Evolutionary conservation across 2,329 filamentous ascomycete species (phyloP).

Genomic region (Trichoderma lentiforme): DNA sequence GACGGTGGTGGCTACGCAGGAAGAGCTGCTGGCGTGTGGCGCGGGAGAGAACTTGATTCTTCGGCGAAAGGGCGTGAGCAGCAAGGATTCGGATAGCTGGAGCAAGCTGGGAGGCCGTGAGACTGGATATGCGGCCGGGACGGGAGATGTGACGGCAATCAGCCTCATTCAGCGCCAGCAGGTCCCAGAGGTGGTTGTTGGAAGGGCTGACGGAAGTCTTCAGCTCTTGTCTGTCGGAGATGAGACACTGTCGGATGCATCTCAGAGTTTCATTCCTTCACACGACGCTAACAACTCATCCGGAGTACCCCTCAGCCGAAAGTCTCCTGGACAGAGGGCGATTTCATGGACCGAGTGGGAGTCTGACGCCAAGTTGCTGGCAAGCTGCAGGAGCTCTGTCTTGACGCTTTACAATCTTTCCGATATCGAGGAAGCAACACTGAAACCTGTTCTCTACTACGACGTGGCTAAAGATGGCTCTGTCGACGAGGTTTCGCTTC

Average conservation of each 20-base stretch:
- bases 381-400: conserved; percentile 31
- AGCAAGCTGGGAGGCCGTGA: conserved; percentile 36
- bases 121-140: conserved; percentile 41
- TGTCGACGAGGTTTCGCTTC: conserved; percentile 25
- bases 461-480: conserved; percentile 26
- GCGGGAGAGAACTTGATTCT: conserved; percentile 51
- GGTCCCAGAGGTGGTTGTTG: conserved; percentile 40
- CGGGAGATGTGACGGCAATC: conserved; percentile 49
- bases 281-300: conserved; percentile 8
- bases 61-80: conserved; percentile 34
- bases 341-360: conserved; percentile 36
- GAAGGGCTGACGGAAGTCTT: conserved; percentile 49
- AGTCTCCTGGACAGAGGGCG: conserved; percentile 23
- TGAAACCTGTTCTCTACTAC: conserved; percentile 25
- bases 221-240: conserved; percentile 41
- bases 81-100: conserved; percentile 33
- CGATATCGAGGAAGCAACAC: conserved; percentile 5
- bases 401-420: conserved; percentile 31
- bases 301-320: conserved; percentile 6
- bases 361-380: conserved; percentile 28
- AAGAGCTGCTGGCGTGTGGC: conserved; percentile 50
- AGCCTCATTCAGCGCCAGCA: conserved; percentile 39
- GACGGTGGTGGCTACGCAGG: conserved; percentile 32
- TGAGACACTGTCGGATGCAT: conserved; percentile 27
- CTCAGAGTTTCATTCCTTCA: conserved; percentile 24